Percentiles rank a stretch among this genome's conserved stretches.
Conservation (phyloP, 345 rosid genomes). For the Rhodamnia rubescens region DNA sequence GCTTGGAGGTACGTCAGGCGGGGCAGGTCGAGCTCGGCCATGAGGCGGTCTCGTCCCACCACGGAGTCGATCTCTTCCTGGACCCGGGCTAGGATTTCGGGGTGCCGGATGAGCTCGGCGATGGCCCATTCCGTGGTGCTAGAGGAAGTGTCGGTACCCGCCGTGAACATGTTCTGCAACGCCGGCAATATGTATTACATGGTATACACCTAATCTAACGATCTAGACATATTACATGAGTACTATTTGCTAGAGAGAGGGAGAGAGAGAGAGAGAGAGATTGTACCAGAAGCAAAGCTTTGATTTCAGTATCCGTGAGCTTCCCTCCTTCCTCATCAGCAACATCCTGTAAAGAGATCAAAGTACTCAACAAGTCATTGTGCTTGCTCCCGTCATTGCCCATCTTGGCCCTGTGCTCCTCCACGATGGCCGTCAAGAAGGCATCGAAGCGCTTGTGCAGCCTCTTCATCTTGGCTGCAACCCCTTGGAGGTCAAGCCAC, state of each 20-base stretch:
- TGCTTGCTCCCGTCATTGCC: slow-evolving; percentile 12
- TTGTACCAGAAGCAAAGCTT: slow-evolving; percentile 69
- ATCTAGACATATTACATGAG: background rate
- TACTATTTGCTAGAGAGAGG: background rate
- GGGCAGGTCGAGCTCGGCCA: slow-evolving; percentile 43
- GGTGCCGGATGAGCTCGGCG: slow-evolving; percentile 77
- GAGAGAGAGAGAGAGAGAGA: background rate
- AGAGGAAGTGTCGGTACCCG: slow-evolving; percentile 93
- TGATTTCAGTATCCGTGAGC: slow-evolving; percentile 73
- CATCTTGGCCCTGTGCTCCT: slow-evolving; percentile 41
- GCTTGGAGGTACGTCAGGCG: slow-evolving; percentile 59
- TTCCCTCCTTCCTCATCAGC: slow-evolving; percentile 40
- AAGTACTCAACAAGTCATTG: slow-evolving; percentile 39
- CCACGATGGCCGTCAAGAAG: slow-evolving; percentile 45
- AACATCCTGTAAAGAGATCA: slow-evolving; percentile 43
- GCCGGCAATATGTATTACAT: background rate
- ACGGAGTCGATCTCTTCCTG: slow-evolving; percentile 50
- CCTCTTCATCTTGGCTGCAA: slow-evolving; percentile 75
- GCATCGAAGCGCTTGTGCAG: slow-evolving; percentile 65
- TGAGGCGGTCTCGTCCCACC: slow-evolving; percentile 40
- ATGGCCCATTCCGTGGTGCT: slow-evolving; percentile 91
- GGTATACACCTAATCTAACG: background rate
- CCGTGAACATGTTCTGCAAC: slow-evolving; percentile 58
- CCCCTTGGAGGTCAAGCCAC: slow-evolving; percentile 80
- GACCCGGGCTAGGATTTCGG: slow-evolving; percentile 30